A percentile compares a stretch with the other conserved stretches of the same genome.
phyloP scores from a whole-genome alignment of 345 rosid species.

The Populus nigra region DNA sequence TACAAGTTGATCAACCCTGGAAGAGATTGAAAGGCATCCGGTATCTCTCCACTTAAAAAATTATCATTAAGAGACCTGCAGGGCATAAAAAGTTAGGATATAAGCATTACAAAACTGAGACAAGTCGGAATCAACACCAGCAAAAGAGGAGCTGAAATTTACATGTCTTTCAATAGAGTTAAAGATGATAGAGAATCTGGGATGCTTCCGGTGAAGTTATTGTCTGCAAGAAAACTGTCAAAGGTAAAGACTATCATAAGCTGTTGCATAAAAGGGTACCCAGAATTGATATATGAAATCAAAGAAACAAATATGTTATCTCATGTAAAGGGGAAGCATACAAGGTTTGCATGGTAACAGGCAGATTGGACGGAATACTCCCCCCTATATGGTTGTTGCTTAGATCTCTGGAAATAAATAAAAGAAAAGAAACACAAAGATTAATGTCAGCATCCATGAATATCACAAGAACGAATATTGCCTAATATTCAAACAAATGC shows the following conservation, averaged over 20 bases:
- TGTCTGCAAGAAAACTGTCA: constrained; percentile 91
- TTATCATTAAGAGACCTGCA: constrained; percentile 85
- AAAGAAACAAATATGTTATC: background rate
- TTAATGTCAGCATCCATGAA: constrained; percentile 2
- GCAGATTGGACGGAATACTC: constrained; percentile 75
- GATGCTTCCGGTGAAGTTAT: constrained; percentile 86
- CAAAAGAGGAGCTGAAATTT: constrained; percentile 20
- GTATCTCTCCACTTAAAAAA: constrained; percentile 77
- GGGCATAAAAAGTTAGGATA: constrained; percentile 12
- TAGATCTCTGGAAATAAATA: constrained; percentile 58
- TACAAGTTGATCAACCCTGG: constrained; percentile 79
- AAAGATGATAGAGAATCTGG: constrained; percentile 73
- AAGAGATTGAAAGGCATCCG: constrained; percentile 72
- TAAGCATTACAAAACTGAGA: background rate
- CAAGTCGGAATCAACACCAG: constrained; percentile 14
- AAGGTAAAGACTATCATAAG: constrained; percentile 41
- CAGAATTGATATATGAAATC: background rate
- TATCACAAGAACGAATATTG: background rate
- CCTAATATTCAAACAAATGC: background rate
- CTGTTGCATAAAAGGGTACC: constrained; percentile 8
- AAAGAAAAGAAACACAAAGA: background rate
- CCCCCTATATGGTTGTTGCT: constrained; percentile 95
- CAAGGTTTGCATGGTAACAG: constrained; percentile 65
- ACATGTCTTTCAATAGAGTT: constrained; percentile 65
- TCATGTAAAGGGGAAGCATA: constrained; percentile 30